phyloP scores from a whole-genome alignment of 768 basidiomycete species.

The Lentinula guzmanii region DNA sequence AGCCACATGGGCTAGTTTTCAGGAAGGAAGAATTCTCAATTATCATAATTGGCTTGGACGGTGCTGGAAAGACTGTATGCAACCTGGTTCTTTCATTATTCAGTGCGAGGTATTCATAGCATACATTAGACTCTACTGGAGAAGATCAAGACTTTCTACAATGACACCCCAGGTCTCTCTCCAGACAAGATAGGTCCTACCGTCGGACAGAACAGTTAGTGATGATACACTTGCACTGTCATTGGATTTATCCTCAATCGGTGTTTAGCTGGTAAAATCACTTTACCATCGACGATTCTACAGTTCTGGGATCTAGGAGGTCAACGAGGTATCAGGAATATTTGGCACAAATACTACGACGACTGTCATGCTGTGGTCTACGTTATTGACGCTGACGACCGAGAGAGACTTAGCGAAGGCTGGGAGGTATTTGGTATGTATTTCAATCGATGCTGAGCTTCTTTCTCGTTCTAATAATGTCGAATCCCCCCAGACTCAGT shows the following conservation, averaged over 20 bases:
- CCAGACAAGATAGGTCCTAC: conserved; percentile 95
- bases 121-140: conserved; percentile 73
- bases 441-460: not conserved
- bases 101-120: not conserved
- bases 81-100: conserved; percentile 3
- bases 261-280: conserved; percentile 80
- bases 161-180: conserved; percentile 77
- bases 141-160: conserved; percentile 91
- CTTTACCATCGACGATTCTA: conserved; percentile 86
- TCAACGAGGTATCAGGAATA: conserved; percentile 86
- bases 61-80: conserved; percentile 86
- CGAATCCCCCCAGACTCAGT: conserved; percentile 55
- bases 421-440: conserved; percentile 95
- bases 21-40: conserved; percentile 91
- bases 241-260: not conserved
- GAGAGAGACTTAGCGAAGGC: conserved; percentile 83
- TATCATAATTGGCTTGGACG: conserved; percentile 90
- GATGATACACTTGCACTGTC: not conserved
- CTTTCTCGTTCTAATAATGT: not conserved
- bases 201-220: conserved; percentile 90
- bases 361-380: conserved; percentile 97
- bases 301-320: conserved; percentile 98
- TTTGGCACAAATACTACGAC: conserved; percentile 93
- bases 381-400: conserved; percentile 90
- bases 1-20: conserved; percentile 1